A percentile compares a stretch with the other conserved stretches of the same genome.
Conservation (phyloP, 257 asterid genomes). For the Sherardia arvensis region DNA sequence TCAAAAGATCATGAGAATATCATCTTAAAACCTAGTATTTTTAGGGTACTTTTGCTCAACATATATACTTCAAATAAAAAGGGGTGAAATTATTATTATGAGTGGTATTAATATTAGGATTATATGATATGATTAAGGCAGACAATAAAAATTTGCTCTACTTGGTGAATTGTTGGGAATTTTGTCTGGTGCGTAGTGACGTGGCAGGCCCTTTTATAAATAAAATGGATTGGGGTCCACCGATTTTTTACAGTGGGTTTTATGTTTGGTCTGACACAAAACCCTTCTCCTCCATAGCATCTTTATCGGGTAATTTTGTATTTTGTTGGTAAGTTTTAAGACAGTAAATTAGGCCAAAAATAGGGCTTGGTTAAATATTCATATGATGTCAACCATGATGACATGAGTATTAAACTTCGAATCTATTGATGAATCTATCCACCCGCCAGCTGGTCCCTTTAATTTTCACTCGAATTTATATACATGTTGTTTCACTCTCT, state of each 20-base stretch:
- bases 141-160: neutral
- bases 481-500: neutral
- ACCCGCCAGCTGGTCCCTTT: conserved; percentile 14
- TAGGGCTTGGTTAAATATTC: conserved; percentile 3
- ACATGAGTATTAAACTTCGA: conserved; percentile 15
- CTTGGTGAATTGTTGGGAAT: conserved; percentile 5
- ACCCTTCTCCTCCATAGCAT: neutral
- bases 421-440: conserved; percentile 21
- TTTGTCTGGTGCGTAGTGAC: conserved; percentile 13
- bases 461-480: conserved; percentile 13
- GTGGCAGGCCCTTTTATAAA: conserved; percentile 7
- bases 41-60: too few relatives aligned
- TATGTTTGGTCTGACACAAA: conserved; percentile 14
- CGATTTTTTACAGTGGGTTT: neutral
- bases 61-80: too few relatives aligned
- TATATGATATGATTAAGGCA: too few relatives aligned
- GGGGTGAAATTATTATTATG: too few relatives aligned
- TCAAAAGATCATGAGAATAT: too few relatives aligned
- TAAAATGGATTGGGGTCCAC: conserved; percentile 8
- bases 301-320: conserved; percentile 12
- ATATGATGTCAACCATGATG: conserved; percentile 15
- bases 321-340: neutral
- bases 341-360: neutral
- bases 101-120: too few relatives aligned
- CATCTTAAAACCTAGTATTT: too few relatives aligned